A percentile compares a stretch with the other conserved stretches of the same genome.
Evolutionary conservation across 2,329 filamentous ascomycete genomes (phyloP).

Genomic region (Bipolaris sorokiniana): DNA sequence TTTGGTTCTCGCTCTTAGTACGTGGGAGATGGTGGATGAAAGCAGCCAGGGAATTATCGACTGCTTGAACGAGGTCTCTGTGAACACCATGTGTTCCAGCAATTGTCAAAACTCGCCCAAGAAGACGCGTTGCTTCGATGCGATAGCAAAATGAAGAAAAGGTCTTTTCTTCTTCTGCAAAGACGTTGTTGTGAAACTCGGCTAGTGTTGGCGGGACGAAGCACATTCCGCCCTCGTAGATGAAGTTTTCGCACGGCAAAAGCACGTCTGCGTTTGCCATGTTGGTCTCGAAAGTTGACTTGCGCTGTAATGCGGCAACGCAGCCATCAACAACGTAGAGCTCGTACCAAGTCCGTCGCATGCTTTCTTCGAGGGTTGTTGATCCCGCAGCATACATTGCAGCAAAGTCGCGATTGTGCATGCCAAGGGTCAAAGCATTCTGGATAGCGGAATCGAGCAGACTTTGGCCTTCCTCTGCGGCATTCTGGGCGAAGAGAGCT

Average conservation of each 20-base stretch:
- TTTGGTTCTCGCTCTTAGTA: conserved; percentile 65
- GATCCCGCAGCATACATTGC: conserved; percentile 64
- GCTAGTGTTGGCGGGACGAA: conserved; percentile 59
- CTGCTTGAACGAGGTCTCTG: conserved; percentile 54
- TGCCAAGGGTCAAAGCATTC: conserved; percentile 73
- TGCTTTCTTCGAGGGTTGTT: conserved; percentile 74
- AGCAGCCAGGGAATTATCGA: conserved; percentile 67
- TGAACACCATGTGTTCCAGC: conserved; percentile 27
- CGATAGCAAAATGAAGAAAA: conserved; percentile 86
- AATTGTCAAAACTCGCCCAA: conserved; percentile 72
- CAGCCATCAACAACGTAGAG: conserved; percentile 78
- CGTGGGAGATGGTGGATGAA: conserved; percentile 78
- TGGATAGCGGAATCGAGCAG: conserved; percentile 70
- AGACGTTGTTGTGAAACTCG: conserved; percentile 75
- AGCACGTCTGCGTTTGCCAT: conserved; percentile 69
- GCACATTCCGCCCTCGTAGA: conserved; percentile 51
- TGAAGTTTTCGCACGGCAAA: conserved; percentile 78
- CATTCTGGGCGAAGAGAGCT: conserved; percentile 73
- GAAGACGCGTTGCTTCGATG: conserved; percentile 75
- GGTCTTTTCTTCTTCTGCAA: conserved; percentile 68
- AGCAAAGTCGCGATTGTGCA: conserved; percentile 73
- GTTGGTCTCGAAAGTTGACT: conserved; percentile 69
- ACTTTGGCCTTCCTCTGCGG: conserved; percentile 68
- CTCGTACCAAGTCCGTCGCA: conserved; percentile 88
- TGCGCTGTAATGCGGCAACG: conserved; percentile 75